Base-by-base conservation (phyloP, 441 rosid genomes). In the Brassica balearica region DNA sequence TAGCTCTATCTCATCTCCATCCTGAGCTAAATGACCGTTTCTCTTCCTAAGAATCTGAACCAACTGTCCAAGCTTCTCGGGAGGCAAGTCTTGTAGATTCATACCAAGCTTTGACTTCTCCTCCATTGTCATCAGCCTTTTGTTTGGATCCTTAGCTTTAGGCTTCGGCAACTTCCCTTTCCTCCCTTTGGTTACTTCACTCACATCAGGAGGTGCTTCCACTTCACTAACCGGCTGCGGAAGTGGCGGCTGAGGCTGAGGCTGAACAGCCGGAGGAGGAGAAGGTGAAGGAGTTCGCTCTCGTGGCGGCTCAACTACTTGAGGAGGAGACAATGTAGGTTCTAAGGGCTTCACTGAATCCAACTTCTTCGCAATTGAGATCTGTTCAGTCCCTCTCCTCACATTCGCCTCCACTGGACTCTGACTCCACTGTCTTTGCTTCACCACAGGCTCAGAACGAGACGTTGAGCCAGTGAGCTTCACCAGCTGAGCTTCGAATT, bases 1-100 rank as follows among this genome's bases (percentile, higher is more conserved):
- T 0, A 93, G 87, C 86, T 95, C 99, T 6, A 95, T 95, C 84
- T 95, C 99, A 69, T 95, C 98, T 3, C 97, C 99, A 0, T 95
- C 99, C 78, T 95, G 98, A 75, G 88, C 82, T 65, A 93, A 78
- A 76, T 92, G 84, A 69, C 87, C 86, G 68, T 90, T 93, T 81
- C 98, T 92, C 89, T 91, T 95, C 83, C 82, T 84, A 5, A 95
- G 88, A 32, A 95, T 95, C 79, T 85, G 89, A 82, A 95, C 84
- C 59, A 95, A 89, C 71, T 93, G 94, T 62, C 91, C 97, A 91
- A 96, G 93, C 79, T 96, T 93, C 91, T 95, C 99, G 1, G 87
- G 91, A 0, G 99, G 99, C 82, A 96, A 77, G 55, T 86, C 92
- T 88, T 96, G 99, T 84, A 96, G 81, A 75, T 93, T 93, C 25